Evolutionary conservation across 169 alveolate species (phyloP), one percentile per base, ranked within the genome.

Genomic region (Miamiensis avidus): DNA sequence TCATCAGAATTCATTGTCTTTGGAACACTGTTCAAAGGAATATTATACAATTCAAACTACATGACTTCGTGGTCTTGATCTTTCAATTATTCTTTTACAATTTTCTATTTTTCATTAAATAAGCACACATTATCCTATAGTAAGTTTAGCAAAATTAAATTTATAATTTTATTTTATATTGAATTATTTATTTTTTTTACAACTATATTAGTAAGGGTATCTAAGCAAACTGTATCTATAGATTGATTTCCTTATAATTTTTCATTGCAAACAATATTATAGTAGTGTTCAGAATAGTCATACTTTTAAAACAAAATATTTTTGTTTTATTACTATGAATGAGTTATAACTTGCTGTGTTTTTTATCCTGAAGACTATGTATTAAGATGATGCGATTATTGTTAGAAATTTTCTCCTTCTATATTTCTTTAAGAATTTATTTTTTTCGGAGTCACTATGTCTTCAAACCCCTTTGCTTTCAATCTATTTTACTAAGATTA

Each of bases 121-220:
- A 92, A 34, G 65, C 90, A 75, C 0, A 89, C 93, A 81, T 90
- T 89, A 65, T 93, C 94, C 25, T 91, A 90, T 81, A 90, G 76
- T 65, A 89, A 88, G 30, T 82, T 81, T n/a, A 76, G 77, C 11
- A 84, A 82, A 30, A 49, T n/a, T 72, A 75, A 84, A 0, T 49
- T 77, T 81, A 34, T 76, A 65, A 25, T 30, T 76, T 76, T 11
- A 29, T 29, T 30, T 72, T 74, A 11, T 75, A 75, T 29, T 31
- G 0, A 27, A 75, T 27, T 27, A 31, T 29, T 76, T 31, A 25
- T 76, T 31, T 30, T 76, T 76, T 15, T 73, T n/a, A 73, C 82
- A 6, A 77, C 82, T 16, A 77, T 30, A 77, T 77, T 77, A 11
- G 28, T 77, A 0, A 77, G 31, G 28, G 82, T 77, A 77, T 77